Base-by-base conservation (phyloP, 164 flowering plant species). In the Annona cherimola region DNA sequence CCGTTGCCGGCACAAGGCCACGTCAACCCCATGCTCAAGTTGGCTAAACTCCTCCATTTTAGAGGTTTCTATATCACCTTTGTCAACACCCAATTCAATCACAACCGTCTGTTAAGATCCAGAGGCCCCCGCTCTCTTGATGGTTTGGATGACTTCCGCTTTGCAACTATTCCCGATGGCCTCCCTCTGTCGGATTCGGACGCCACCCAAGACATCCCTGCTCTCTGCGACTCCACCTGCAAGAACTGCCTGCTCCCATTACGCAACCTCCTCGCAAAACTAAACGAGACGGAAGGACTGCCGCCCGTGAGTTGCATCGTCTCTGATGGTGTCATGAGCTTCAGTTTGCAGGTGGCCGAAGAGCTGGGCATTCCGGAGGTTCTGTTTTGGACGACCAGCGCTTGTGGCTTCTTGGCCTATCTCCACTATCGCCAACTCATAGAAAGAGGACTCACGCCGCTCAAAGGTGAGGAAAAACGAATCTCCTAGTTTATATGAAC, bases 1-100 rank as follows among this genome's bases (percentile, higher is more conserved):
- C 84, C 86, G 3, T 81, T 61, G 65, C 86, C 86, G 12, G 83
- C 84, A 7, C 86, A 81, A 69, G 86, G 84, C 42, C 86, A 81
- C 72, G 67, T 81, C 11, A 79, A 67, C 61, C 84, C 86, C 8
- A 79, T 81, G 80, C 60, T 81, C 0, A 69, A 84, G 55, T 55
- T 80, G 19, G 84, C 86, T 8, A 81, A 81, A 50, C 75, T 84
- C 57, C 79, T 84, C 12, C 83, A 84, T 72, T 41, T 8, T 67
- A 70, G 67, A 63, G 86, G 84, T 72, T 81, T 84, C 57, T 79
- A 84, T 61, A 67, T 81, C 50, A 84, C 86, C 54, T 84, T 84
- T 64, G 81, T 81, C n/a, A 71, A 78, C 67, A 59, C 50, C 3
- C 65, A 70, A n/a, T 70, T 26, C 66, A 70, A 70, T 39, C 81